Evolutionary conservation across 257 asterid genomes (phyloP).

Genomic region (Ilex asprella): DNA sequence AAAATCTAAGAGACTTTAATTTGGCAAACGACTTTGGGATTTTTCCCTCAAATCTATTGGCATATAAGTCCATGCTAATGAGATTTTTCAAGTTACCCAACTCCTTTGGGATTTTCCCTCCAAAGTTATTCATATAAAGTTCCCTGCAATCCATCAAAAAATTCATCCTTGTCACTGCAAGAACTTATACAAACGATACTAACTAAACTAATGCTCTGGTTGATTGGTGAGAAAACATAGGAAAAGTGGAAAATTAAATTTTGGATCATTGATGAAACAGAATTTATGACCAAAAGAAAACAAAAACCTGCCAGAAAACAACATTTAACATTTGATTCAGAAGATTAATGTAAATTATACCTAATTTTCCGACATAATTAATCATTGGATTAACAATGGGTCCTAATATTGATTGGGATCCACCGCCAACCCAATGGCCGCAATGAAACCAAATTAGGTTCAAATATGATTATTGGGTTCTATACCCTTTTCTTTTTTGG

Average conservation of each 20-base stretch:
- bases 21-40: slow-evolving; percentile 67
- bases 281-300: not conserved
- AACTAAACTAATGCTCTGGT: too few relatives aligned
- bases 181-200: not conserved
- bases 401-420: too few relatives aligned
- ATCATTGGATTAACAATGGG: too few relatives aligned
- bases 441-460: too few relatives aligned
- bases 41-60: slow-evolving; percentile 51
- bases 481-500: not conserved
- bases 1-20: slow-evolving; percentile 61
- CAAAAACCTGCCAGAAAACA: slow-evolving; percentile 3
- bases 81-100: slow-evolving; percentile 63
- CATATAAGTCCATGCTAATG: slow-evolving; percentile 80
- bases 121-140: slow-evolving; percentile 53
- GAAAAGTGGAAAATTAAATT: not conserved
- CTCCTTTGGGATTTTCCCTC: slow-evolving; percentile 69
- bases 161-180: slow-evolving; percentile 9
- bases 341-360: not conserved
- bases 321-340: slow-evolving; percentile 2
- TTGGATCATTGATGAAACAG: not conserved
- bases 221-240: not conserved
- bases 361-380: too few relatives aligned
- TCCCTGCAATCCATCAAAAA: slow-evolving; percentile 46
- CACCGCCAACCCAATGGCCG: too few relatives aligned
- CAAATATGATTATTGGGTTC: too few relatives aligned